Evolutionary conservation across 768 basidiomycete genomes (phyloP).

Genomic region (Podaxis sp.): DNA sequence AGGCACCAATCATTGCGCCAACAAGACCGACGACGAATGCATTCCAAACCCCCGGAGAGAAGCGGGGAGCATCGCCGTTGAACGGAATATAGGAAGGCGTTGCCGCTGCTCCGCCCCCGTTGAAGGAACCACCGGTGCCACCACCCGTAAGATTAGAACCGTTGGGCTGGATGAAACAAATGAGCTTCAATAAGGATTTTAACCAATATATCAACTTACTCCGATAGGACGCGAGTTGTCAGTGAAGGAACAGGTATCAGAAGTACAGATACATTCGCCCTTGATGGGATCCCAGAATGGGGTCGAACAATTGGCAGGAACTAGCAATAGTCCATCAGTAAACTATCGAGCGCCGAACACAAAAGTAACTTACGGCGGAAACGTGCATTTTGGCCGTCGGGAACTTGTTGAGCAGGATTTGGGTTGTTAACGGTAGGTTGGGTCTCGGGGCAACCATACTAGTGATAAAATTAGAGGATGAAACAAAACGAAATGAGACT

Average conservation of each 20-base stretch:
- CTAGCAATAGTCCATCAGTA: conserved; percentile 29
- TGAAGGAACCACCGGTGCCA: conserved; percentile 16
- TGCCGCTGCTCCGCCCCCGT: conserved; percentile 15
- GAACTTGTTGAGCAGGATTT: conserved; percentile 59
- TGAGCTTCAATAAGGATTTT: background rate
- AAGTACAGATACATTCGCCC: conserved; percentile 63
- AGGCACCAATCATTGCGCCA: conserved; percentile 36
- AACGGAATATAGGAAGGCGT: conserved; percentile 47
- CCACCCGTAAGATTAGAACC: conserved; percentile 19
- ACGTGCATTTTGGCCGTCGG: conserved; percentile 45
- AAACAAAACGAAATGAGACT: background rate
- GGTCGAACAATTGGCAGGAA: conserved; percentile 72
- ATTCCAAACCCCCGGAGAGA: conserved; percentile 33
- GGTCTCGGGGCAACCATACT: conserved; percentile 73
- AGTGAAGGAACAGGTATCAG: conserved; percentile 55
- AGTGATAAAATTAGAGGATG: conserved; percentile 1
- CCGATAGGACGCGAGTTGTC: conserved; percentile 49
- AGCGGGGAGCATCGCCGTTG: conserved; percentile 35
- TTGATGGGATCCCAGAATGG: conserved; percentile 80
- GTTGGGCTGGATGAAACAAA: conserved; percentile 13
- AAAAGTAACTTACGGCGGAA: conserved; percentile 48
- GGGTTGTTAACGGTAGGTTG: conserved; percentile 59
- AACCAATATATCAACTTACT: conserved; percentile 10
- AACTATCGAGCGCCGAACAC: background rate
- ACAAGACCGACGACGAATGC: conserved; percentile 35